phyloP scores from a whole-genome alignment of 2,329 filamentous ascomycete species.

The Saccharata proteae region DNA sequence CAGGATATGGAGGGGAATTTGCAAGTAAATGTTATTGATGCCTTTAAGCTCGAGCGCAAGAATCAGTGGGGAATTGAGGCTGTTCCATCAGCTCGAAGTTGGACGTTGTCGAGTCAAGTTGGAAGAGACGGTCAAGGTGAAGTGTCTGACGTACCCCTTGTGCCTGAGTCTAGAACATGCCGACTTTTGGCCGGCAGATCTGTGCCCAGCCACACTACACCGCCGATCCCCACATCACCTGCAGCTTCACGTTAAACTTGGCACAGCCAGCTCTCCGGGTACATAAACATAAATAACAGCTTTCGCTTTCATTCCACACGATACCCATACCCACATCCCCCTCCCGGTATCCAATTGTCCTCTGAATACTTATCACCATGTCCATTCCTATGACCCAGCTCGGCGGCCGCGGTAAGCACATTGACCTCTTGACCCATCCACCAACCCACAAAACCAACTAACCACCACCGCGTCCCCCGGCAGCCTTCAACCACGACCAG shows the following conservation, averaged over 20 bases:
- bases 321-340: background rate
- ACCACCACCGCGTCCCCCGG: slow-evolving; percentile 1
- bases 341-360: background rate
- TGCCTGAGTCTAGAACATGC: too few relatives aligned
- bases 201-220: background rate
- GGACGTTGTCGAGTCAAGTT: slow-evolving; percentile 1
- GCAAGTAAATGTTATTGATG: too few relatives aligned
- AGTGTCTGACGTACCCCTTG: background rate
- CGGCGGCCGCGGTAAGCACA: slow-evolving; percentile 1
- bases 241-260: background rate
- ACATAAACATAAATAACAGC: background rate
- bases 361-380: slow-evolving; percentile 8
- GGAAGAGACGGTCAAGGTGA: background rate
- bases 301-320: background rate
- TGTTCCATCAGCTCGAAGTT: slow-evolving; percentile 6
- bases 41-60: too few relatives aligned
- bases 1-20: too few relatives aligned
- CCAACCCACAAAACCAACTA: background rate
- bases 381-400: slow-evolving; percentile 12
- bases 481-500: slow-evolving; percentile 58
- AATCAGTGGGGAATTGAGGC: too few relatives aligned
- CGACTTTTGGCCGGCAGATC: too few relatives aligned
- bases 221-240: background rate
- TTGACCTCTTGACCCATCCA: background rate
- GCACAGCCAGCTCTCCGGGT: background rate